Base-by-base conservation (phyloP, 495 filamentous ascomycete species). In the Talaromyces liani region DNA sequence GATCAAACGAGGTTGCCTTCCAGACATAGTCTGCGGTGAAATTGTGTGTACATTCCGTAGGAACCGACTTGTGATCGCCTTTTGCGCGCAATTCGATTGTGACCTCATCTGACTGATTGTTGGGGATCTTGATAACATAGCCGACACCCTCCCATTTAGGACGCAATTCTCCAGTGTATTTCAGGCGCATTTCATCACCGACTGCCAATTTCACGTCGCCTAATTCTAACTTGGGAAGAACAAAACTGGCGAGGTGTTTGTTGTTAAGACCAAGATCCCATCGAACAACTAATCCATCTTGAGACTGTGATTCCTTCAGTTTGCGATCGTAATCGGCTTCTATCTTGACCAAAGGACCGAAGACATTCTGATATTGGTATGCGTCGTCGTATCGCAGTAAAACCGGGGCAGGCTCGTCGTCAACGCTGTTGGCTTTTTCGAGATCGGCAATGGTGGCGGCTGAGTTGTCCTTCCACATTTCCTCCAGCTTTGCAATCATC, bases 291-390 rank as follows among this genome's bases (percentile, higher is more conserved):
- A 99, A 78, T 24, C 89, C 88, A 77, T 99, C 94, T 75, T 98
- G 95, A 3, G 91, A 95, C 73, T 99, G 94, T 3, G 95, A 91
- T 74, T 99, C 94, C 77, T 99, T 99, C 59, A 99, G 80, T 76
- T 99, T 98, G 67, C 93, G 91, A 73, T 99, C 94, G 70, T 99
- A 99, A 74, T 99, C 94, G n/a, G 94, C 96, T 73, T 99, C 94
- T 72, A 99, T 98, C 76, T 99, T 99, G 64, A 99, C 94, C 4
- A 99, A 83, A 1, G 94, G 94, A 0, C 94, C 94, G 70, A 99
- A 99, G 24, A 98, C 93, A 67, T 99, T 99, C 74, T 99, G 94
- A 69, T 99, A 99, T 66, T 99, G 94, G 73, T 91, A 99, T 1
- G 94, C 92, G 75, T 98, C 95, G 62, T 98, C 94, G 67, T 99